A percentile compares a stretch with the other conserved stretches of the same genome.
These are phyloP conservation scores for Adansonia madagascariensis DNA, from an alignment of 441 rosid species.

Conservation along the genomic window DNA sequence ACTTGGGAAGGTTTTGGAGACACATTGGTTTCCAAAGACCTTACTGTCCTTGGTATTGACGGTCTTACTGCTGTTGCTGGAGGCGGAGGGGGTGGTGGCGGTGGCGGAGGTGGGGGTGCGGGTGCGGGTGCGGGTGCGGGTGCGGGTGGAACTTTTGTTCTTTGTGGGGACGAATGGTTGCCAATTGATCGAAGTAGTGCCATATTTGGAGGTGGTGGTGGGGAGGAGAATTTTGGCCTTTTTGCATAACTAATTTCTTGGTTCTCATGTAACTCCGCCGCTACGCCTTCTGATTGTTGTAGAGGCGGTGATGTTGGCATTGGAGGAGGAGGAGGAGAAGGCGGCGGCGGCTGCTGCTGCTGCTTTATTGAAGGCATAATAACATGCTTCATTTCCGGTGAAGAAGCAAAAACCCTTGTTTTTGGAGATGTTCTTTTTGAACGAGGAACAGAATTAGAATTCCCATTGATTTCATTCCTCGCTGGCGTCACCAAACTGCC, in stretches of 20 bases:
- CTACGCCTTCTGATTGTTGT: neutral
- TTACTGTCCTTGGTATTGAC: conserved; percentile 42
- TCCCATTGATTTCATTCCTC: conserved; percentile 35
- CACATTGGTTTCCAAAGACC: conserved; percentile 38
- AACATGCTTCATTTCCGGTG: conserved; percentile 90
- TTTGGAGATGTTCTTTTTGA: conserved; percentile 90
- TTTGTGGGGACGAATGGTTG: conserved; percentile 41
- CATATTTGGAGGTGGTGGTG: conserved; percentile 84
- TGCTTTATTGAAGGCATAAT: conserved; percentile 75
- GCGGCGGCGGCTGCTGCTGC: neutral
- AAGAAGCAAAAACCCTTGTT: conserved; percentile 54
- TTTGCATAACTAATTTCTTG: conserved; percentile 46
- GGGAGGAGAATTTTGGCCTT: conserved; percentile 70
- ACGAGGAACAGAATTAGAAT: conserved; percentile 54
- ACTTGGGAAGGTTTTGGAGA: conserved; percentile 36
- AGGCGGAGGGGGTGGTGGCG: conserved; percentile 33
- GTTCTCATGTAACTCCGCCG: conserved; percentile 25
- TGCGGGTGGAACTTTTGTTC: conserved; percentile 42
- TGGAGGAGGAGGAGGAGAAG: conserved; percentile 30
- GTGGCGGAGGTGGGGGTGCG: conserved; percentile 59
- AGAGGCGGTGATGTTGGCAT: conserved; percentile 22
- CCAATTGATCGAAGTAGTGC: conserved; percentile 68
- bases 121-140: conserved; percentile 63
- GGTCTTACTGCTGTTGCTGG: conserved; percentile 30
- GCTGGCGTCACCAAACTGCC: conserved; percentile 30